Percentiles rank a stretch among this genome's conserved stretches.
Conservation (phyloP, 2,329 filamentous ascomycete genomes). For the Colletotrichum sp. region DNA sequence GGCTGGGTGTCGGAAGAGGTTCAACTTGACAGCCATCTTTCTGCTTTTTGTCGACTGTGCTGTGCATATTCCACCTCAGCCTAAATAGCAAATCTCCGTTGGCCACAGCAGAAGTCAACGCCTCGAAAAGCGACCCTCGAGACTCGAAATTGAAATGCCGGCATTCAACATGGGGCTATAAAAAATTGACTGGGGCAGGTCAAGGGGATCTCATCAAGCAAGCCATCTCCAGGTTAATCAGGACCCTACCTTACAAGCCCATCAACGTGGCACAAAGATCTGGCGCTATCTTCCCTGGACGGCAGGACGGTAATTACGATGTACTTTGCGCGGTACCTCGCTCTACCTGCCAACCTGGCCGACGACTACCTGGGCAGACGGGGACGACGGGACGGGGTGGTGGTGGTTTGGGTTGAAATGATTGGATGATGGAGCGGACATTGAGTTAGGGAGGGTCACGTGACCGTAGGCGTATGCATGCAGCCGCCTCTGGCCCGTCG, state of each 20-base stretch:
- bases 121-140: neutral
- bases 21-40: neutral
- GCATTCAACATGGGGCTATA: neutral
- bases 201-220: neutral
- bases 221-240: neutral
- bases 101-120: neutral
- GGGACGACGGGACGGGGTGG: neutral
- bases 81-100: neutral
- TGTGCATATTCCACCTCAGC: neutral
- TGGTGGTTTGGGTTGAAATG: neutral
- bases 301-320: neutral
- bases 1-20: neutral
- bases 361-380: neutral
- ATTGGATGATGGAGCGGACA: constrained; percentile 7
- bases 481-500: constrained; percentile 19
- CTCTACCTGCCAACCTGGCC: neutral
- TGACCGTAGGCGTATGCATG: constrained; percentile 15
- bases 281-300: neutral
- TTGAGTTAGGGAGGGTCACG: constrained; percentile 12
- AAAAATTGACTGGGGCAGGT: neutral
- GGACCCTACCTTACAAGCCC: neutral
- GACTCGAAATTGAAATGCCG: neutral
- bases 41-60: neutral
- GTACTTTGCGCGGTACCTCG: neutral
- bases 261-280: neutral